Conservation (phyloP, 306 rosid genomes). For the Quercus suber region DNA sequence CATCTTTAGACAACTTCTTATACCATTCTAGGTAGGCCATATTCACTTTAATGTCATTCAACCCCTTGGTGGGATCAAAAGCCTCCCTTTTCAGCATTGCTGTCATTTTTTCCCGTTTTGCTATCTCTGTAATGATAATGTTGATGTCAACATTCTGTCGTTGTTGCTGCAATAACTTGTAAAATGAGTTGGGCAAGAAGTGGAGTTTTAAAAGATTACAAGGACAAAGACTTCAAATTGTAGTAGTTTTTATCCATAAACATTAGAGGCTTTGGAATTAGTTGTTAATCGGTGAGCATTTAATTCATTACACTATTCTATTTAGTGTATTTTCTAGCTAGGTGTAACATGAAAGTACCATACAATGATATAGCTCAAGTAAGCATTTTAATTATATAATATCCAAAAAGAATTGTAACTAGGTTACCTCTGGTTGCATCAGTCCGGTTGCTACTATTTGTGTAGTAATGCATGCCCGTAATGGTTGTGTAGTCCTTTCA, state of each 20-base stretch:
- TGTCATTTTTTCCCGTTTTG: not conserved
- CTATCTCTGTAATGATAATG: not conserved
- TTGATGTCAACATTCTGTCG: not conserved
- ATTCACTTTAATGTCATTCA: conserved; percentile 29
- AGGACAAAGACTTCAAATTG: not conserved
- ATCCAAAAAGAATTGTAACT: not conserved
- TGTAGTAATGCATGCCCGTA: conserved; percentile 27
- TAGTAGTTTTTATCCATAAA: not conserved
- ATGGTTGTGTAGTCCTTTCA: conserved; percentile 1
- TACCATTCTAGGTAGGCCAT: conserved; percentile 67
- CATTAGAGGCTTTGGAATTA: not conserved
- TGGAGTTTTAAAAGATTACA: too few relatives aligned
- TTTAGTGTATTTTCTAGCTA: not conserved
- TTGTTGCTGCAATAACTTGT: conserved; percentile 13
- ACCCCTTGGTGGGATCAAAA: conserved; percentile 23
- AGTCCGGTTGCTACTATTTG: conserved; percentile 43
- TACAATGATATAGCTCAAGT: not conserved
- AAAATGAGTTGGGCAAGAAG: not conserved
- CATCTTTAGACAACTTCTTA: conserved; percentile 27
- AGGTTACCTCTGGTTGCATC: conserved; percentile 30
- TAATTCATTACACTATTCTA: not conserved
- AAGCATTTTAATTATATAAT: not conserved
- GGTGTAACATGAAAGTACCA: not conserved
- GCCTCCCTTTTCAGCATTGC: not conserved
- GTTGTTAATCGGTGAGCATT: too few relatives aligned